Evolutionary conservation across 768 basidiomycete genomes (phyloP).

Genomic region (Hygrocybe coccinea): DNA sequence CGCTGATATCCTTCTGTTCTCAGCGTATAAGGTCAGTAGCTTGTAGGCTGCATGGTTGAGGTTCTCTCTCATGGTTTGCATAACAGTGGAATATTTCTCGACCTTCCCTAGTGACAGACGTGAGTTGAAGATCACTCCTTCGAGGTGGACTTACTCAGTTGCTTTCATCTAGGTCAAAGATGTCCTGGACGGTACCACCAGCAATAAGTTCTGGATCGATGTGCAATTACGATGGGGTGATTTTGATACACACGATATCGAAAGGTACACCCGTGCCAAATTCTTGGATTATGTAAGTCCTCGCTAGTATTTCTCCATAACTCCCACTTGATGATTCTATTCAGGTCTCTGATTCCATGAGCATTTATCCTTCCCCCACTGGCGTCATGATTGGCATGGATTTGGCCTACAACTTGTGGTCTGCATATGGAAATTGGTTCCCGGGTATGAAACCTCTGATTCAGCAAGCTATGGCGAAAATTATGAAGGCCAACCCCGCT

Average conservation of each 20-base stretch:
- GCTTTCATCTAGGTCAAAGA: conserved; percentile 67
- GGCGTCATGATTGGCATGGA: conserved; percentile 99
- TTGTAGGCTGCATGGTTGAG: neutral
- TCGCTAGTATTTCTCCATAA: neutral
- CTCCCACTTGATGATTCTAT: conserved; percentile 3
- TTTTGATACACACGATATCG: conserved; percentile 98
- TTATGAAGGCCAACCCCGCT: conserved; percentile 99
- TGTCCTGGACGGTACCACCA: conserved; percentile 94
- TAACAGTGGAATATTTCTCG: conserved; percentile 91
- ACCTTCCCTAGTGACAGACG: conserved; percentile 92
- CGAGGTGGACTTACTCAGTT: conserved; percentile 1
- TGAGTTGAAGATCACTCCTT: conserved; percentile 32
- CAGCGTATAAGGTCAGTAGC: conserved; percentile 70
- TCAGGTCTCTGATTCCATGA: conserved; percentile 92
- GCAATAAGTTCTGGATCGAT: conserved; percentile 98
- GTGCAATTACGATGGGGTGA: conserved; percentile 96
- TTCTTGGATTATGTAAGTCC: conserved; percentile 89
- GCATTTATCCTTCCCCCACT: conserved; percentile 98
- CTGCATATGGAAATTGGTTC: conserved; percentile 99
- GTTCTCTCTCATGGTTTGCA: neutral
- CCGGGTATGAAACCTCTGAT: conserved; percentile 97
- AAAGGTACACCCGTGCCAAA: conserved; percentile 97
- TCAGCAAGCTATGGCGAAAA: conserved; percentile 98
- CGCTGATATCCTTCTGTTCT: conserved; percentile 96
- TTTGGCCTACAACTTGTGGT: conserved; percentile 96